A percentile compares a stretch with the other conserved stretches of the same genome.
These are phyloP conservation scores for Sesbania bispinosa DNA, from an alignment of 306 rosid species.

Conservation along the genomic window DNA sequence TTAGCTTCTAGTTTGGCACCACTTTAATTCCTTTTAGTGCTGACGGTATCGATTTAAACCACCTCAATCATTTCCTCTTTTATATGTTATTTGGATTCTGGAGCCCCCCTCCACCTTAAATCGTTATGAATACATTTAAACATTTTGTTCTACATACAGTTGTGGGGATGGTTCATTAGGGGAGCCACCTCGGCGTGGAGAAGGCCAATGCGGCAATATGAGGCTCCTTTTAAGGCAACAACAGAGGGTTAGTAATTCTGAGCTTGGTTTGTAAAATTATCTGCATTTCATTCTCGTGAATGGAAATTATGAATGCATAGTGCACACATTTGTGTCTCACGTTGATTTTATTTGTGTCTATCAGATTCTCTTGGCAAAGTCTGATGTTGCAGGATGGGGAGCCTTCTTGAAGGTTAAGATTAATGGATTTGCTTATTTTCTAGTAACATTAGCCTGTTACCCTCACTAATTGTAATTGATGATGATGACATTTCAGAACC, in stretches of 20 bases:
- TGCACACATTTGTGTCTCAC: slow-evolving; percentile 11
- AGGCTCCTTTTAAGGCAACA: slow-evolving; percentile 95
- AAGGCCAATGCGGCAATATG: slow-evolving; percentile 97
- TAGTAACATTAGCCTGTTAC: neutral
- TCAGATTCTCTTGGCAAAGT: slow-evolving; percentile 88
- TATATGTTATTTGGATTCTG: slow-evolving; percentile 11
- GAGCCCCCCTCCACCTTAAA: neutral
- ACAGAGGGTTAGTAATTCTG: slow-evolving; percentile 70
- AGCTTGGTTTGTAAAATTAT: neutral
- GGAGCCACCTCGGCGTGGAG: slow-evolving; percentile 88
- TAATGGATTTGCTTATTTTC: slow-evolving; percentile 6
- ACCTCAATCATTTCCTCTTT: neutral
- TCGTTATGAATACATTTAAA: slow-evolving; percentile 6
- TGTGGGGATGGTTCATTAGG: slow-evolving; percentile 89
- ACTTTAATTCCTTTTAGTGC: neutral
- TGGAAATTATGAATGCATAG: slow-evolving; percentile 13
- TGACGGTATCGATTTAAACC: neutral
- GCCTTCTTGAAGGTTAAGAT: slow-evolving; percentile 84
- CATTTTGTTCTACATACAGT: slow-evolving; percentile 41
- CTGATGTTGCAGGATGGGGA: slow-evolving; percentile 99
- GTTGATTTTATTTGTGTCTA: slow-evolving; percentile 6
- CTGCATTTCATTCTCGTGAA: neutral
- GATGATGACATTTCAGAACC: slow-evolving; percentile 60
- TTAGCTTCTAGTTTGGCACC: slow-evolving; percentile 12
- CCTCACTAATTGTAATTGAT: slow-evolving; percentile 37